phyloP scores from a whole-genome alignment of 2,329 filamentous ascomycete genomes.

The Penicillium sp. region DNA sequence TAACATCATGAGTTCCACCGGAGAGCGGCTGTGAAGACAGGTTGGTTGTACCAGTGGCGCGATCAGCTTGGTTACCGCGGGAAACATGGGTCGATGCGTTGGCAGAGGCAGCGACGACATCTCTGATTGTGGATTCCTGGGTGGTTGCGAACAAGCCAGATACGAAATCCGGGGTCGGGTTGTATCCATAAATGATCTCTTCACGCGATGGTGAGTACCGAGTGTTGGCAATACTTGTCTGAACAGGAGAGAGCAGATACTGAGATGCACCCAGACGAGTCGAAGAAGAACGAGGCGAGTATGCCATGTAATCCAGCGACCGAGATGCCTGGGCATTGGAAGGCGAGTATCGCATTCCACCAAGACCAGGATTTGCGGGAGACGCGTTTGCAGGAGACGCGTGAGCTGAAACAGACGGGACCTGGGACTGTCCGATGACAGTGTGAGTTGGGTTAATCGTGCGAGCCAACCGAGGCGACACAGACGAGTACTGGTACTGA shows the following conservation, averaged over 20 bases:
- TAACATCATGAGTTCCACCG: neutral
- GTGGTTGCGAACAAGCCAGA: neutral
- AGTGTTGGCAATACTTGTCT: neutral
- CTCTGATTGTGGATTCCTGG: neutral
- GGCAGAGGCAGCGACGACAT: neutral
- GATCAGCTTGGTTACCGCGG: neutral
- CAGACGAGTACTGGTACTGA: neutral
- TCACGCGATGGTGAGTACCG: conserved; percentile 1
- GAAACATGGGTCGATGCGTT: neutral
- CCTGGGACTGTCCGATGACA: neutral
- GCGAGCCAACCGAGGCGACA: neutral
- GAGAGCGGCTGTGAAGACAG: neutral
- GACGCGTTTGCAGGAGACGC: neutral
- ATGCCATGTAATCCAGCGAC: neutral
- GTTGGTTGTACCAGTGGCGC: neutral
- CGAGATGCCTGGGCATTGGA: neutral
- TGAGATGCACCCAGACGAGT: neutral
- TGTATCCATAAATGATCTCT: neutral
- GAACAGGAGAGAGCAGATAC: neutral
- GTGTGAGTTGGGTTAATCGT: neutral
- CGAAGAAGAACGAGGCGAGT: neutral
- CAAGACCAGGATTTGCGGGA: neutral
- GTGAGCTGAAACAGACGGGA: neutral
- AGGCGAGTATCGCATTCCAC: neutral
- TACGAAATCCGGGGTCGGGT: neutral